Percentiles rank a stretch among this genome's conserved stretches.
phyloP scores from a whole-genome alignment of 2,329 filamentous ascomycete genomes.

The Diaporthe velutina region DNA sequence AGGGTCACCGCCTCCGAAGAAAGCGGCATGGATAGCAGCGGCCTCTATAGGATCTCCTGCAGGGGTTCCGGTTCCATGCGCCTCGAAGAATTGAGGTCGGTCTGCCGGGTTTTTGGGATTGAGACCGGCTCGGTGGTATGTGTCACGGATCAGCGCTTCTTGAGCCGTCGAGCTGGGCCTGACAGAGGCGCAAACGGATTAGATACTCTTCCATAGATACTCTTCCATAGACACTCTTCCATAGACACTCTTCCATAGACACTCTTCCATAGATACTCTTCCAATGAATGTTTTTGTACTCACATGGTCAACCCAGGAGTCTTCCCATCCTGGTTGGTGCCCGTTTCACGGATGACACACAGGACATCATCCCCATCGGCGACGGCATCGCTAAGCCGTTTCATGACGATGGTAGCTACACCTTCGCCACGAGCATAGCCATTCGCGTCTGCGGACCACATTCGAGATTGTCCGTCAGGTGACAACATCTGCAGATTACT shows the following conservation, averaged over 20 bases:
- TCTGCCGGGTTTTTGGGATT: constrained; percentile 46
- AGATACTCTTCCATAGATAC: not conserved
- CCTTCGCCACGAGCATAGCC: not conserved
- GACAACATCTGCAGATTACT: constrained; percentile 14
- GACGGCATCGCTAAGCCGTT: not conserved
- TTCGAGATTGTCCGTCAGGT: constrained; percentile 27
- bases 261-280: not conserved
- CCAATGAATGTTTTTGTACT: not conserved
- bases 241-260: not conserved
- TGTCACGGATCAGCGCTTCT: constrained; percentile 52
- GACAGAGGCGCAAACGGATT: constrained; percentile 41
- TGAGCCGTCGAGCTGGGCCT: constrained; percentile 59
- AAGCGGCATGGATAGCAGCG: constrained; percentile 49
- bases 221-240: not conserved
- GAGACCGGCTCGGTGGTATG: constrained; percentile 54
- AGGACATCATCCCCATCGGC: not conserved
- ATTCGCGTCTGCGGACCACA: not conserved
- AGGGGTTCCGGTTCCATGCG: constrained; percentile 49
- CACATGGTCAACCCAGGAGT: constrained; percentile 9
- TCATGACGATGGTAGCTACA: not conserved
- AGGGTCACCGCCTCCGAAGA: constrained; percentile 40
- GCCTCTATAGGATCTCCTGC: constrained; percentile 48
- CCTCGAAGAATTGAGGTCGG: constrained; percentile 55
- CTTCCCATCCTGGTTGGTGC: constrained; percentile 12
- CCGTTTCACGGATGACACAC: not conserved